phyloP scores from a whole-genome alignment of 768 basidiomycete species.

The Pholiota molesta region DNA sequence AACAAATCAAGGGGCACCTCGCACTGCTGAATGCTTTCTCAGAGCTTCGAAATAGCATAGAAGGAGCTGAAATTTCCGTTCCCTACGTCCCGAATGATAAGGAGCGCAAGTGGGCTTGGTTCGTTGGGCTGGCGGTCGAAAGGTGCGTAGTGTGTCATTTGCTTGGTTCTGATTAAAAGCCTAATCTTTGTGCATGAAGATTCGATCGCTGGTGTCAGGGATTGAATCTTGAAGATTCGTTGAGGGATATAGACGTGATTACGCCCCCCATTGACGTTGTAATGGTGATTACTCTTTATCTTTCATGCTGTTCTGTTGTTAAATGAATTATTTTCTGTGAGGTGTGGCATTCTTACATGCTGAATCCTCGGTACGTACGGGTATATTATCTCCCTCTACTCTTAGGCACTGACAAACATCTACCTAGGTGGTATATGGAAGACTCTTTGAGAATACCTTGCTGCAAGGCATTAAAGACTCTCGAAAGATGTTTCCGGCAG shows the following conservation, averaged over 20 bases:
- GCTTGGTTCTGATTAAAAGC: background rate
- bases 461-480: slow-evolving; percentile 23
- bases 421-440: slow-evolving; percentile 34
- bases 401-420: background rate
- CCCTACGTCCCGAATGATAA: slow-evolving; percentile 22
- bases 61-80: slow-evolving; percentile 12
- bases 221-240: slow-evolving; percentile 14
- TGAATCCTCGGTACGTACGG: slow-evolving; percentile 29
- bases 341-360: slow-evolving; percentile 42
- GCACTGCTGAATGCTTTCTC: slow-evolving; percentile 36
- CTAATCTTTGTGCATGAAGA: slow-evolving; percentile 17
- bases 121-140: slow-evolving; percentile 40
- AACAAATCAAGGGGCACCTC: slow-evolving; percentile 36
- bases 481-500: slow-evolving; percentile 22
- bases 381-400: background rate
- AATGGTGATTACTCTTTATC: slow-evolving; percentile 29
- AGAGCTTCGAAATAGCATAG: slow-evolving; percentile 29
- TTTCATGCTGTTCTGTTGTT: background rate
- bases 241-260: slow-evolving; percentile 14
- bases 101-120: slow-evolving; percentile 37
- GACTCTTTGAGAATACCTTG: slow-evolving; percentile 28
- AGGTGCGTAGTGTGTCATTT: slow-evolving; percentile 24
- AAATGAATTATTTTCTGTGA: slow-evolving; percentile 5
- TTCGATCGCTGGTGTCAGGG: slow-evolving; percentile 33
- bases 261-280: slow-evolving; percentile 40